A percentile compares a stretch with the other conserved stretches of the same genome.
These are phyloP conservation scores for Medicago truncatula DNA, from an alignment of 306 rosid genomes.

Conservation along the genomic window MtrunA17r5.0-ANR NC_053046.1:7112501-7113000, in stretches of 20 bases:
- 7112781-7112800: background rate
- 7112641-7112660: background rate
- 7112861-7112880: background rate
- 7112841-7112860: background rate
- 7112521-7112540: background rate
- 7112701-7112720: background rate
- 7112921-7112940: constrained; percentile 84
- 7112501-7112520: background rate
- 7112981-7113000: constrained; percentile 93
- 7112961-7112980: constrained; percentile 98
- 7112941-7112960: constrained; percentile 89
- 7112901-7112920: constrained; percentile 37
- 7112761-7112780: background rate
- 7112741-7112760: background rate
- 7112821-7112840: background rate
- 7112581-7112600: background rate
- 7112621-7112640: background rate
- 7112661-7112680: background rate
- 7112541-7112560: background rate
- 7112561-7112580: background rate
- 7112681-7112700: background rate
- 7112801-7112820: background rate
- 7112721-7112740: background rate
- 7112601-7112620: background rate
- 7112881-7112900: background rate